These are phyloP conservation scores for Bassia scoparia DNA, from an alignment of 148 eudicot species.

Conservation along the genomic window DNA sequence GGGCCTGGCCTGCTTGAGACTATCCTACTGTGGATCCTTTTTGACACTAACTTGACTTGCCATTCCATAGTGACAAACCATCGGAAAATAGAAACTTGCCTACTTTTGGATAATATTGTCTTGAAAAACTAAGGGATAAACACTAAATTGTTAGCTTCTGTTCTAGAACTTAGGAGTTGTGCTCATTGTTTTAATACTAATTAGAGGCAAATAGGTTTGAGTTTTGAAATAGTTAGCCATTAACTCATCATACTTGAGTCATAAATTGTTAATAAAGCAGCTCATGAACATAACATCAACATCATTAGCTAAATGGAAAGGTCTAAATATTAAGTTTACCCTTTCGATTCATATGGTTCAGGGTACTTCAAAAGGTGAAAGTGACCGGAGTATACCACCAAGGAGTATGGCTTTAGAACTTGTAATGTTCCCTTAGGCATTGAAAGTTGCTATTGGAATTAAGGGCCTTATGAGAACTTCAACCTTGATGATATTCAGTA, in stretches of 20 bases:
- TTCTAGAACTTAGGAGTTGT: neutral
- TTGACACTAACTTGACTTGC: neutral
- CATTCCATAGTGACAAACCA: neutral
- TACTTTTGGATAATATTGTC: neutral
- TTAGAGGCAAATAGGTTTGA: no score
- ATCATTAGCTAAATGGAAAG: constrained; percentile 2
- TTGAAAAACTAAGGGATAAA: neutral
- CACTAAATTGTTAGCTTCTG: neutral
- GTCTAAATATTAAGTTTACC: constrained; percentile 18
- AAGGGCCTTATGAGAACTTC: constrained; percentile 30
- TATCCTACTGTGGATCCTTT: neutral
- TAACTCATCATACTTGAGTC: constrained; percentile 8
- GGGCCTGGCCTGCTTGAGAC: neutral
- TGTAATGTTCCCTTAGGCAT: constrained; percentile 35
- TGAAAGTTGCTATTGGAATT: constrained; percentile 37
- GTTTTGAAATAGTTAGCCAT: constrained; percentile 6
- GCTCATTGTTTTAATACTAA: no score
- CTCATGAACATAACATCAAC: constrained; percentile 1
- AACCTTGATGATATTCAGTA: constrained; percentile 32
- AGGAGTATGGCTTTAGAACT: constrained; percentile 47
- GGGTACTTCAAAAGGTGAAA: constrained; percentile 28
- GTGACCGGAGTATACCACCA: constrained; percentile 37
- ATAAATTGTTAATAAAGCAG: neutral
- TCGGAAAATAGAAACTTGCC: neutral
- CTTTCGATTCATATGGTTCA: constrained; percentile 27